These are phyloP conservation scores for Neofusicoccum parvum DNA, from an alignment of 2,329 filamentous ascomycete species.

Conservation along the genomic window DNA sequence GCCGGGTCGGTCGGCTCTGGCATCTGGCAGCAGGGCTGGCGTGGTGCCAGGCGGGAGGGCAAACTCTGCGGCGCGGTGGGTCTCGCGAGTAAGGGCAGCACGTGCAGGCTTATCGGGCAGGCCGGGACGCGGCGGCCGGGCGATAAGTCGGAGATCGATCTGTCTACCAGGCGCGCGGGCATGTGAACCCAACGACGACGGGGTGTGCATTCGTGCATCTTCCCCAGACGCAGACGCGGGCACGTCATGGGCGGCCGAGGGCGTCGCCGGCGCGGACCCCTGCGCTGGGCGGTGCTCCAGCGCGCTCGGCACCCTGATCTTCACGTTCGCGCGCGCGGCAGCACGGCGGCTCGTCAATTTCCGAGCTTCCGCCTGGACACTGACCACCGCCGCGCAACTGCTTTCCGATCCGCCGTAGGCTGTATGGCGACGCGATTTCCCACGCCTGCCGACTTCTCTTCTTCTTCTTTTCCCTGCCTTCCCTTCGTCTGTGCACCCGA, in stretches of 20 bases:
- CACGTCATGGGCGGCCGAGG: not conserved
- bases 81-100: not conserved
- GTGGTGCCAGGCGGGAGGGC: not conserved
- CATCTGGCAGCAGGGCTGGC: not conserved
- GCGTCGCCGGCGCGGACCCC: not conserved
- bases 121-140: not conserved
- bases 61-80: not conserved
- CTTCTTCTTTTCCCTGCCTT: slow-evolving; percentile 21
- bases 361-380: slow-evolving; percentile 15
- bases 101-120: slow-evolving; percentile 4
- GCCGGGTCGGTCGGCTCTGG: not conserved
- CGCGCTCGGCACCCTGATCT: slow-evolving; percentile 5
- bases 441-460: not conserved
- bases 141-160: not conserved
- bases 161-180: no score
- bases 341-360: not conserved
- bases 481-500: slow-evolving; percentile 11
- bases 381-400: slow-evolving; percentile 8
- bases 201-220: not conserved
- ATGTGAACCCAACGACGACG: not conserved
- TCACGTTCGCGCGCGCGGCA: not conserved
- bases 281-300: slow-evolving; percentile 10
- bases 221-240: not conserved
- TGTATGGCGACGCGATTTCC: slow-evolving; percentile 5
- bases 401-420: slow-evolving; percentile 6